phyloP scores from a whole-genome alignment of 73 alveolate species.

The Paramecium pentaurelia region DNA sequence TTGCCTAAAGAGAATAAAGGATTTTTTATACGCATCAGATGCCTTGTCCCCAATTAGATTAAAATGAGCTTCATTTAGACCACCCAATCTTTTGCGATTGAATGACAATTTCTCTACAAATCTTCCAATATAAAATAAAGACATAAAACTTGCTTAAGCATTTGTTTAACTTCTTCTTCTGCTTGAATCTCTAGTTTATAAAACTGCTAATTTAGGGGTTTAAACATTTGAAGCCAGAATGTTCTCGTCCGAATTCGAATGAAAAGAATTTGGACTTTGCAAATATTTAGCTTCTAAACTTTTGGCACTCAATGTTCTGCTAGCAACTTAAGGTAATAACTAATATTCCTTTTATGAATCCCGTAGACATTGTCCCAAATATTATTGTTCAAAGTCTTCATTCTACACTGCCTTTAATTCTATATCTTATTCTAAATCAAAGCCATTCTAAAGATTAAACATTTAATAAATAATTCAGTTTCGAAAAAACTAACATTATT shows the following conservation, averaged over 20 bases:
- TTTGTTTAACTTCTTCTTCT: not conserved
- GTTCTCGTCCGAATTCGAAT: not conserved
- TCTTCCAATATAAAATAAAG: not conserved
- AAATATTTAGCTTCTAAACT: not conserved
- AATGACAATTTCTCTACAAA: not conserved
- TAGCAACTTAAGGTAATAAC: not conserved
- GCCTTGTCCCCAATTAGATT: constrained; percentile 31
- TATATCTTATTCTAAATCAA: not conserved
- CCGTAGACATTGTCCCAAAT: not conserved
- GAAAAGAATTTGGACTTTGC: not conserved
- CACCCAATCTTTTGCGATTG: not conserved
- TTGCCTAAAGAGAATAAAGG: not conserved
- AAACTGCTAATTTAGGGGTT: not conserved
- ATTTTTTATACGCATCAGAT: not conserved
- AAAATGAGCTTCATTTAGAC: not conserved
- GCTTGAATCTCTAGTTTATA: not conserved
- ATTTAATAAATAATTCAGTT: not conserved
- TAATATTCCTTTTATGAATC: not conserved
- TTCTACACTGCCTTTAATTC: not conserved
- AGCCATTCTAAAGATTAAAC: not conserved
- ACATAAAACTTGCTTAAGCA: not conserved
- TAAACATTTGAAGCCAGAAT: not conserved
- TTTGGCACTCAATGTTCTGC: not conserved
- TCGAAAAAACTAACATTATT: not conserved
- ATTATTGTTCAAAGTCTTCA: constrained; percentile 28